phyloP scores from a whole-genome alignment of 2,329 filamentous ascomycete genomes.

The Xylaria sp. region DNA sequence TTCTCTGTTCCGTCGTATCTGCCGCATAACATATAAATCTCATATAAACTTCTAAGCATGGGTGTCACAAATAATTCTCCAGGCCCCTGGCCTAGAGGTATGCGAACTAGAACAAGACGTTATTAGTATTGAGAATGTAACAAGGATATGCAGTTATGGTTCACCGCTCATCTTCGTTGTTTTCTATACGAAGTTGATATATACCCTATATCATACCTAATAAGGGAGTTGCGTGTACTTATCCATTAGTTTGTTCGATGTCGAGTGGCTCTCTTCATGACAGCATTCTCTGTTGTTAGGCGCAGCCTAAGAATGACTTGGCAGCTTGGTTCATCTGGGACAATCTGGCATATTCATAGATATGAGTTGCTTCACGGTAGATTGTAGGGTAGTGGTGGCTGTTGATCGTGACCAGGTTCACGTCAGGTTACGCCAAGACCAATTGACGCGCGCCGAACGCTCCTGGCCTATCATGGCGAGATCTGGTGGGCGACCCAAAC shows the following conservation, averaged over 20 bases:
- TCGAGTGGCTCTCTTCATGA: neutral
- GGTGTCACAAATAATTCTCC: neutral
- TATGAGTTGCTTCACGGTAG: neutral
- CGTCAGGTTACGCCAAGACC: slow-evolving; percentile 28
- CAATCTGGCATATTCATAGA: slow-evolving; percentile 6
- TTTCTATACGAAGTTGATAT: neutral
- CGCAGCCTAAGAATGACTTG: slow-evolving; percentile 5
- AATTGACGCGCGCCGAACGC: slow-evolving; percentile 40
- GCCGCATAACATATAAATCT: neutral
- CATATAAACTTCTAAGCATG: neutral
- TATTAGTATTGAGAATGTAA: neutral
- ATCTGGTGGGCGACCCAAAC: slow-evolving; percentile 42
- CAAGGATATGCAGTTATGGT: neutral
- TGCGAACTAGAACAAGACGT: neutral
- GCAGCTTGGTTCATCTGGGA: slow-evolving; percentile 14
- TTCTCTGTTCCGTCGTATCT: too few relatives aligned
- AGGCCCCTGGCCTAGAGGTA: neutral
- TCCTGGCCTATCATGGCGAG: slow-evolving; percentile 41
- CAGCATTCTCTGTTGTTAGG: neutral
- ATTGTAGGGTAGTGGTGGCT: slow-evolving; percentile 19
- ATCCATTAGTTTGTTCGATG: neutral
- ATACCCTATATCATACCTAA: neutral
- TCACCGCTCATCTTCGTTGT: slow-evolving; percentile 6
- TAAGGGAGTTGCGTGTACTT: neutral
- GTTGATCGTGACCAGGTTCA: slow-evolving; percentile 21